These are phyloP conservation scores for Neocucurbitaria cava DNA, from an alignment of 2,329 filamentous ascomycete species.

Conservation along the genomic window DNA sequence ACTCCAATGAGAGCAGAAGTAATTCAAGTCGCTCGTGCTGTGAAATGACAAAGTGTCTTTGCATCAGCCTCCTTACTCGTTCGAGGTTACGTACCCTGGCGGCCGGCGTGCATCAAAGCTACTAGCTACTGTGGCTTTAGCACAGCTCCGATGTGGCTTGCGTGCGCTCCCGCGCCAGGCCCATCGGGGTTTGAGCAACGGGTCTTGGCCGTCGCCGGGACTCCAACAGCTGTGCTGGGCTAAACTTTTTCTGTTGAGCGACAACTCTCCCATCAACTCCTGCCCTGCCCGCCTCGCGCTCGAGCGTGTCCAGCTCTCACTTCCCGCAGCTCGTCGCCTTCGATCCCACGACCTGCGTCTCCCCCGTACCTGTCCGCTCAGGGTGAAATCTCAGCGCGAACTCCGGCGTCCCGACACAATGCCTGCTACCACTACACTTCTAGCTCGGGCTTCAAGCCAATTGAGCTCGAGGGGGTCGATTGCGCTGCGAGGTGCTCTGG, in stretches of 20 bases:
- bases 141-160: background rate
- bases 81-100: slow-evolving; percentile 25
- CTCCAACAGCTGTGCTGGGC: slow-evolving; percentile 27
- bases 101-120: slow-evolving; percentile 1
- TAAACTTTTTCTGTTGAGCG: slow-evolving; percentile 44
- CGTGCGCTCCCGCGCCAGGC: slow-evolving; percentile 7
- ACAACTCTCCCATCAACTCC: slow-evolving; percentile 31
- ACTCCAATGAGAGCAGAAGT: background rate
- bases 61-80: slow-evolving; percentile 33
- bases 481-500: slow-evolving; percentile 55
- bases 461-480: slow-evolving; percentile 49
- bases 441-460: slow-evolving; percentile 55
- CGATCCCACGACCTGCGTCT: slow-evolving; percentile 10
- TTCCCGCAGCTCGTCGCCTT: slow-evolving; percentile 26
- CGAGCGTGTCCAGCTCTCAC: slow-evolving; percentile 28
- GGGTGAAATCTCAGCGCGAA: slow-evolving; percentile 32
- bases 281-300: slow-evolving; percentile 17
- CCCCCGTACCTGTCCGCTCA: slow-evolving; percentile 17
- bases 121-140: slow-evolving; percentile 1
- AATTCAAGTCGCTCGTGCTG: background rate
- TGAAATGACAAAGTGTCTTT: slow-evolving; percentile 36
- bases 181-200: slow-evolving; percentile 9
- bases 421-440: slow-evolving; percentile 58
- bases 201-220: slow-evolving; percentile 15
- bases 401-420: slow-evolving; percentile 55